phyloP scores from a whole-genome alignment of 257 asterid genomes.

The Solanum piurae region DNA sequence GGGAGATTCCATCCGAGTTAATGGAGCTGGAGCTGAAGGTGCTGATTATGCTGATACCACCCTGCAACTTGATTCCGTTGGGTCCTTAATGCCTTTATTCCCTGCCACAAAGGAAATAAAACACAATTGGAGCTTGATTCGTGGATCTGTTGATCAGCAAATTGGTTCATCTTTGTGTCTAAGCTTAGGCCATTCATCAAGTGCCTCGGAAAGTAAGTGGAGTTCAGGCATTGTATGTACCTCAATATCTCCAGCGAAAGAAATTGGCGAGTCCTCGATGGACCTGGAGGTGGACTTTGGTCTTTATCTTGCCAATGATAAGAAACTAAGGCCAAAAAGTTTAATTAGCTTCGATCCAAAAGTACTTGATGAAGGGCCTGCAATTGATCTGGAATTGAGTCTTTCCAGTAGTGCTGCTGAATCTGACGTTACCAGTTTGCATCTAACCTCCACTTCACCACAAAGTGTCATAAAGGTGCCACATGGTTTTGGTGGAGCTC shows the following conservation, averaged over 20 bases:
- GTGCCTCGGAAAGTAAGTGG: slow-evolving; percentile 82
- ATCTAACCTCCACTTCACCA: slow-evolving; percentile 23
- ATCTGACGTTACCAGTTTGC: slow-evolving; percentile 50
- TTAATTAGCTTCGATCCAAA: slow-evolving; percentile 22
- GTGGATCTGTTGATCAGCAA: slow-evolving; percentile 29
- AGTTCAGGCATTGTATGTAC: slow-evolving; percentile 78
- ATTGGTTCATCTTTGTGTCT: slow-evolving; percentile 40
- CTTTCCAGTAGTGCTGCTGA: slow-evolving; percentile 52
- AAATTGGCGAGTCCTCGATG: slow-evolving; percentile 60
- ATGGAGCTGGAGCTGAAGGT: slow-evolving; percentile 30
- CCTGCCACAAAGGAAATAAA: slow-evolving; percentile 50
- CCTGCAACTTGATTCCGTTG: slow-evolving; percentile 55
- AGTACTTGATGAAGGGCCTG: slow-evolving; percentile 24
- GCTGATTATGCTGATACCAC: slow-evolving; percentile 51
- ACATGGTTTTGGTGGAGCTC: slow-evolving; percentile 7
- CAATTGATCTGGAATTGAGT: slow-evolving; percentile 70
- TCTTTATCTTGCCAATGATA: slow-evolving; percentile 69
- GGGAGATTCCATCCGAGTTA: slow-evolving; percentile 40
- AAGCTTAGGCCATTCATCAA: slow-evolving; percentile 67
- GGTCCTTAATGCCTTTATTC: slow-evolving; percentile 23
- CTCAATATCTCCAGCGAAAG: slow-evolving; percentile 70
- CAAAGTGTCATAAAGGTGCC: slow-evolving; percentile 15
- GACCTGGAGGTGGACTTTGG: slow-evolving; percentile 74
- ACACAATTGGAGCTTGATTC: slow-evolving; percentile 46
- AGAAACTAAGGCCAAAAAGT: slow-evolving; percentile 31